Conservation (phyloP, 805 yeast species). For the Ogataea methylovora region DNA sequence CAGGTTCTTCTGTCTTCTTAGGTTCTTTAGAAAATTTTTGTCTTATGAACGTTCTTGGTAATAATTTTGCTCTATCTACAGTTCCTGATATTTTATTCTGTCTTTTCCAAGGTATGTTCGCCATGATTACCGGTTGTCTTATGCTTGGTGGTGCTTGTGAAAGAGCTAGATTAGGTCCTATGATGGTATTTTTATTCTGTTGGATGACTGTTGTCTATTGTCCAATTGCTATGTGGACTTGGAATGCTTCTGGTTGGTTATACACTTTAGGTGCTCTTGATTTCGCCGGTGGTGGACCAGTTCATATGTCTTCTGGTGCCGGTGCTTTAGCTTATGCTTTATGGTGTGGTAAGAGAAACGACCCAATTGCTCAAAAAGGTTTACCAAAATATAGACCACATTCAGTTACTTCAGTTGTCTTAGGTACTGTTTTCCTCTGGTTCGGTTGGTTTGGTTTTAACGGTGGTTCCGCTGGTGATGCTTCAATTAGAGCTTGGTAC, state of each 20-base stretch:
- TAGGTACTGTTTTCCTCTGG: slow-evolving; percentile 94
- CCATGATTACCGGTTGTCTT: slow-evolving; percentile 84
- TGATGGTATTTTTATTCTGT: slow-evolving; percentile 88
- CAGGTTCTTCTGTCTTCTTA: slow-evolving; percentile 48
- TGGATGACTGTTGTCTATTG: slow-evolving; percentile 96
- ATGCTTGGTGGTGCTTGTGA: slow-evolving; percentile 98
- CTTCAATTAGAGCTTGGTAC: slow-evolving; percentile 89
- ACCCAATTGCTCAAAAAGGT: slow-evolving; percentile 58
- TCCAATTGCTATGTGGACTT: slow-evolving; percentile 95
- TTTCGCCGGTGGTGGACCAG: slow-evolving; percentile 99
- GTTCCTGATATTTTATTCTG: slow-evolving; percentile 91
- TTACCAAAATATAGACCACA: slow-evolving; percentile 92
- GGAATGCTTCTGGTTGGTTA: slow-evolving; percentile 84
- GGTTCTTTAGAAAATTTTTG: slow-evolving; percentile 82
- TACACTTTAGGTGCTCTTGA: slow-evolving; percentile 77
- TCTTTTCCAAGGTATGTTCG: slow-evolving; percentile 95
- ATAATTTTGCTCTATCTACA: slow-evolving; percentile 55
- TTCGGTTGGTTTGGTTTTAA: slow-evolving; percentile 99
- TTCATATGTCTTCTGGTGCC: slow-evolving; percentile 89
- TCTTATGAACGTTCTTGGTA: slow-evolving; percentile 75
- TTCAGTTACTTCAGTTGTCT: slow-evolving; percentile 79
- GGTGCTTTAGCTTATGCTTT: slow-evolving; percentile 94
- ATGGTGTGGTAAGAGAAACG: slow-evolving; percentile 86
- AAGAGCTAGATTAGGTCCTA: slow-evolving; percentile 91
- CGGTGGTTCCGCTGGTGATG: slow-evolving; percentile 96